Percentiles rank a stretch among this genome's conserved stretches.
These are phyloP conservation scores for Isatis tinctoria DNA, from an alignment of 345 rosid species.

Conservation along the genomic window DNA sequence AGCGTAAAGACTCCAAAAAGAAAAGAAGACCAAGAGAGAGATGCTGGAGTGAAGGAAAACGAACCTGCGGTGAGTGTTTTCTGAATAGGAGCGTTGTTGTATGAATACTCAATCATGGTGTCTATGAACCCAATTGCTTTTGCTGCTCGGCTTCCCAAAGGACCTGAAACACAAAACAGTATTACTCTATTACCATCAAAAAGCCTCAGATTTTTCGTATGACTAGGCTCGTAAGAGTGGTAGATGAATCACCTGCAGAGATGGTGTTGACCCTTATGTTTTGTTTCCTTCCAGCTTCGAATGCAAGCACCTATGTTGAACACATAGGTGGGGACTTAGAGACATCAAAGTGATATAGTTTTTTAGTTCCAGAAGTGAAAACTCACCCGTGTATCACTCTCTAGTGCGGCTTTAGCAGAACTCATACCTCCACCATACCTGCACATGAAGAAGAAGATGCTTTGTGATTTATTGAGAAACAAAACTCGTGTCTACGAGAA, in stretches of 20 bases:
- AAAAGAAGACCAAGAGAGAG: not conserved
- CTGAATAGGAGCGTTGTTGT: slow-evolving; percentile 78
- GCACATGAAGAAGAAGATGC: slow-evolving; percentile 7
- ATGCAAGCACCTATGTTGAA: slow-evolving; percentile 68
- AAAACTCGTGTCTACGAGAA: not conserved
- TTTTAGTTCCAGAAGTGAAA: not conserved
- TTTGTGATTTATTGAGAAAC: slow-evolving; percentile 1
- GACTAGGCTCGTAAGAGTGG: not conserved
- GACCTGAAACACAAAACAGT: slow-evolving; percentile 45
- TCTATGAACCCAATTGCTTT: slow-evolving; percentile 86
- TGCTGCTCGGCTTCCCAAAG: slow-evolving; percentile 82
- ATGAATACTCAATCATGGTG: slow-evolving; percentile 80
- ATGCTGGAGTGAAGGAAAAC: not conserved
- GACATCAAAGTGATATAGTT: not conserved
- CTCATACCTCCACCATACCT: slow-evolving; percentile 99
- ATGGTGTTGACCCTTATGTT: slow-evolving; percentile 82
- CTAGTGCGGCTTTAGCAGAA: slow-evolving; percentile 95
- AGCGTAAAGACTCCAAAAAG: not conserved
- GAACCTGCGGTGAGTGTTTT: slow-evolving; percentile 87
- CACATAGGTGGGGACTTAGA: not conserved
- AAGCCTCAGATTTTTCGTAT: not conserved
- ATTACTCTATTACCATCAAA: not conserved
- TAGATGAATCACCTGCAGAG: slow-evolving; percentile 62
- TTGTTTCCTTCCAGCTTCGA: slow-evolving; percentile 85
- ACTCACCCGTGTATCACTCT: slow-evolving; percentile 84